A percentile compares a stretch with the other conserved stretches of the same genome.
Conservation (phyloP, 208 protist genomes). For the Crithidia brevicula region DNA sequence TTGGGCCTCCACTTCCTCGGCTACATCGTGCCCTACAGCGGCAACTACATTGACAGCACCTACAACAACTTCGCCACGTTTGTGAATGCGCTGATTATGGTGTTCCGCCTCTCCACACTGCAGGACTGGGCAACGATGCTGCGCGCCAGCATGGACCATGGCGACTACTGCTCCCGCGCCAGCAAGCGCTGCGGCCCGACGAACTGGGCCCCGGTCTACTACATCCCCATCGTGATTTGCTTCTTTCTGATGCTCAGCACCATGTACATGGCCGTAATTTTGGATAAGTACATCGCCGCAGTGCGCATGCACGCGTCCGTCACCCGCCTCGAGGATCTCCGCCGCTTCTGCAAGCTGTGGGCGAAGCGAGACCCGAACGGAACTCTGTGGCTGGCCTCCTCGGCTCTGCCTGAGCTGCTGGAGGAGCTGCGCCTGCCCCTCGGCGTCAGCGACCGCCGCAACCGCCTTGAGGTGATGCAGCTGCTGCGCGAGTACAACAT, state of each 20-base stretch:
- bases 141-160: constrained; percentile 68
- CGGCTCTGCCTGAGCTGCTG: constrained; percentile 70
- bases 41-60: constrained; percentile 68
- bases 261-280: constrained; percentile 85
- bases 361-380: constrained; percentile 74
- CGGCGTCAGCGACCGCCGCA: constrained; percentile 68
- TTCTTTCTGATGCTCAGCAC: constrained; percentile 76
- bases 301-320: constrained; percentile 73
- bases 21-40: constrained; percentile 69
- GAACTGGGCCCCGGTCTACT: constrained; percentile 88
- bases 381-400: constrained; percentile 63
- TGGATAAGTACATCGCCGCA: constrained; percentile 84
- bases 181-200: constrained; percentile 68
- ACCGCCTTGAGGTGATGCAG: constrained; percentile 79
- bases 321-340: constrained; percentile 75
- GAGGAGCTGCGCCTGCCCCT: constrained; percentile 85
- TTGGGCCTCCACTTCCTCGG: constrained; percentile 89
- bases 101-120: constrained; percentile 86
- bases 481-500: constrained; percentile 90
- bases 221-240: constrained; percentile 80
- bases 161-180: constrained; percentile 44
- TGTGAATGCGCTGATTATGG: constrained; percentile 87
- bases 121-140: constrained; percentile 90
- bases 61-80: constrained; percentile 92
- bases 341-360: constrained; percentile 81